These are phyloP conservation scores for Fusarium pseudocircinatum DNA, from an alignment of 2,329 filamentous ascomycete genomes.

Conservation along the genomic window DNA sequence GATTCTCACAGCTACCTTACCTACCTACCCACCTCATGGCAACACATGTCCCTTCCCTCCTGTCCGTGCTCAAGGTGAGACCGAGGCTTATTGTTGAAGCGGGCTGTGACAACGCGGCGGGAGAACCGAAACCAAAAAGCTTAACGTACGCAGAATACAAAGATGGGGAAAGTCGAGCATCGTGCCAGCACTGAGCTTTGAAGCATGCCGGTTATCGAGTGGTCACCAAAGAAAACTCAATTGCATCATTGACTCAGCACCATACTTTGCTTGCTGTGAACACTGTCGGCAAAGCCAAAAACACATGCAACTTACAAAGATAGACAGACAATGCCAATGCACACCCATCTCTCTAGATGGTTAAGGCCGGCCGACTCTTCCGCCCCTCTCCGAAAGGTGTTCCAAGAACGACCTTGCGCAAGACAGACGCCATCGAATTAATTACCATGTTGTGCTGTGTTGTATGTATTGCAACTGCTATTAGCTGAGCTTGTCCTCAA, in stretches of 20 bases:
- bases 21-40: neutral
- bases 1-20: neutral
- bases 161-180: neutral
- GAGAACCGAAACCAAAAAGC: neutral
- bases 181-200: neutral
- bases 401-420: neutral
- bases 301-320: neutral
- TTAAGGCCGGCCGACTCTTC: neutral
- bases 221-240: neutral
- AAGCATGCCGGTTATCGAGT: neutral
- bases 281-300: neutral
- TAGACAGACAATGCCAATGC: neutral
- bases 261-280: neutral
- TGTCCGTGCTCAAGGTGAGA: neutral
- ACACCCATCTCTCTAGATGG: neutral
- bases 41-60: neutral
- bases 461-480: neutral
- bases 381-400: neutral
- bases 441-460: neutral
- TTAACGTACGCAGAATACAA: neutral
- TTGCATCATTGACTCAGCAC: neutral
- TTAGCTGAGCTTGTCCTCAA: neutral
- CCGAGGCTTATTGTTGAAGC: neutral
- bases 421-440: neutral
- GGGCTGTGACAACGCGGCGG: neutral